Base-by-base conservation (phyloP, 805 yeast species). In the Candida maltosa region DNA sequence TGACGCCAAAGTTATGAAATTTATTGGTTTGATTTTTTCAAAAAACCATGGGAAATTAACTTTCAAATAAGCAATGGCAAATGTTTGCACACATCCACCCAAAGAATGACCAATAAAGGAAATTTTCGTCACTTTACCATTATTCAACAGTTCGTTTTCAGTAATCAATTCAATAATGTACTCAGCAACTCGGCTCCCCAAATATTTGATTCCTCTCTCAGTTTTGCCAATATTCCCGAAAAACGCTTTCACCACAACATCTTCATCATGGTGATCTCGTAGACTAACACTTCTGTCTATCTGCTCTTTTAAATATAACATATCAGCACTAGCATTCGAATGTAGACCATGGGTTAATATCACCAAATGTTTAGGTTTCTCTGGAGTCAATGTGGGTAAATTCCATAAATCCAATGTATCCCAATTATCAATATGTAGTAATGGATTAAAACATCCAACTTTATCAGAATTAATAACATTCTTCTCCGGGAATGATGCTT, bases 61-160 rank as follows among this genome's bases (percentile, higher is more conserved):
- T 34, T 75, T 73, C 24, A 93, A 72, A 52, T 87, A 83, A 2
- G 91, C 93, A 26, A 93, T 68, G 1, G 97, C 95, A 70, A 85
- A 91, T 0, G 95, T 78, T 61, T 91, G 97, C 7, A 84, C 84
- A 12, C 86, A 75, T 0, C 98, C 98, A 12, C 98, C 98, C 17
- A 93, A 64, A 0, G 97, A 91, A 58, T 93, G 98, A 2, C 93
- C 95, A 15, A 93, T 66, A 49, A 93, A 89, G 2, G 97, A 91
- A 4, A 91, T 77, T 47, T 77, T 78, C 9, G 60, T 57, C 6
- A 87, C 78, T 29, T 46, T 60, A 2, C 60, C 60, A 24, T 56
- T 44, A 18, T 49, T 49, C 19, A 58, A 53, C 4, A 64, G 48
- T 16, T 68, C 72, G 35, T 66, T 61, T 22, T 71, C 69, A 1